Evolutionary conservation across 495 filamentous ascomycete species (phyloP).

Genomic region (Penicillium egyptiacum): DNA sequence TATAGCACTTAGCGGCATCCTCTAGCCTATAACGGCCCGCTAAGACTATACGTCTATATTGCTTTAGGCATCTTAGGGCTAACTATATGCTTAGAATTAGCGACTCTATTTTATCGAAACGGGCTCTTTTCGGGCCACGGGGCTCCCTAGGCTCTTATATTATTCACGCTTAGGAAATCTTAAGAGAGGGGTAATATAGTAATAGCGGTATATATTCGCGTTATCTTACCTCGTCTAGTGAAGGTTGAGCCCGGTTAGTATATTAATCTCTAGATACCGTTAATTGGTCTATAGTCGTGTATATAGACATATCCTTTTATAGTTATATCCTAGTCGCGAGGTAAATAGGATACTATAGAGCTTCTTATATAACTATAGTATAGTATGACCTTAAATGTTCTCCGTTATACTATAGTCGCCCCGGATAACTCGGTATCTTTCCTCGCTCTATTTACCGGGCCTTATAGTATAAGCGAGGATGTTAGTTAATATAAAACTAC

Average conservation of each 20-base stretch:
- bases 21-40: constrained; percentile 5
- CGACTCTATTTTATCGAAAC: constrained; percentile 27
- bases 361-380: constrained; percentile 17
- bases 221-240: constrained; percentile 27
- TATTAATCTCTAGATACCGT: constrained; percentile 40
- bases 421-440: constrained; percentile 16
- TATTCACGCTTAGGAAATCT: constrained; percentile 15
- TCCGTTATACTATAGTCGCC: neutral
- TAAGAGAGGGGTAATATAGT: neutral
- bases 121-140: constrained; percentile 25
- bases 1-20: constrained; percentile 32
- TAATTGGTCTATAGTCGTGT: constrained; percentile 33
- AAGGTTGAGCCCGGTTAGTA: constrained; percentile 39
- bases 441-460: constrained; percentile 29
- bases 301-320: constrained; percentile 42
- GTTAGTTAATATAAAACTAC: constrained; percentile 31
- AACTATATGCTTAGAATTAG: constrained; percentile 20
- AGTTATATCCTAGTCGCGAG: constrained; percentile 35
- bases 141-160: constrained; percentile 21
- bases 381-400: constrained; percentile 17
- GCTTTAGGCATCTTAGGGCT: constrained; percentile 25
- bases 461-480: constrained; percentile 25
- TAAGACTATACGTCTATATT: constrained; percentile 30
- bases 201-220: constrained; percentile 19
- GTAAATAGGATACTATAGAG: constrained; percentile 28